Evolutionary conservation across 352 stramenopile genomes (phyloP).

Genomic region (Phytophthora hybrid): DNA sequence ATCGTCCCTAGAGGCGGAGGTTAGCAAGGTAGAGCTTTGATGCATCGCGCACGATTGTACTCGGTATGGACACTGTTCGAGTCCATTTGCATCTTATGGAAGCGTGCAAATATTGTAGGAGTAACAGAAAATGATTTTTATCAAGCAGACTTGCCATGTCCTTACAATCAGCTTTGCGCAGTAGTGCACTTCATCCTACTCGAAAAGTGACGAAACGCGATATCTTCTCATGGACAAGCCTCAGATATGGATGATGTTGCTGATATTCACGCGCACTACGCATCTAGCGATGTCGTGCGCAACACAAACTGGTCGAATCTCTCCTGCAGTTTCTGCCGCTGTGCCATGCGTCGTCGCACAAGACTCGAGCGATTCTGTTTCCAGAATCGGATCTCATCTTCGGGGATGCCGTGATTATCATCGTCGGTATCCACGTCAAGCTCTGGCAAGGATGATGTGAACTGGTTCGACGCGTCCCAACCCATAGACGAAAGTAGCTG

Average conservation of each 20-base stretch:
- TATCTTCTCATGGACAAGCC: conserved; percentile 4
- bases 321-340: conserved; percentile 87
- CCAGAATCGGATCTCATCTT: conserved; percentile 89
- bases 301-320: conserved; percentile 88
- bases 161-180: conserved; percentile 8
- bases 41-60: conserved; percentile 11
- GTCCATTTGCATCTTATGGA: not conserved
- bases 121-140: conserved; percentile 36
- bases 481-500: conserved; percentile 87
- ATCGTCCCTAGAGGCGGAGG: conserved; percentile 61
- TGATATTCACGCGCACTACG: conserved; percentile 24
- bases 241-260: conserved; percentile 28
- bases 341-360: conserved; percentile 76
- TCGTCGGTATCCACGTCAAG: conserved; percentile 81
- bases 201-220: not conserved
- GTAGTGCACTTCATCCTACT: conserved; percentile 3
- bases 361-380: conserved; percentile 84
- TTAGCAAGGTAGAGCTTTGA: conserved; percentile 63
- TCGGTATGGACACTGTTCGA: not conserved
- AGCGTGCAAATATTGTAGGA: conserved; percentile 37
- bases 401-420: conserved; percentile 81
- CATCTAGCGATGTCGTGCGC: conserved; percentile 63
- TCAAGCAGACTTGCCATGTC: conserved; percentile 30
- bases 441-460: conserved; percentile 67
- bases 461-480: conserved; percentile 75